Evolutionary conservation across 2,329 filamentous ascomycete species (phyloP).

Genomic region (Ophiostoma novo-ulmi): DNA sequence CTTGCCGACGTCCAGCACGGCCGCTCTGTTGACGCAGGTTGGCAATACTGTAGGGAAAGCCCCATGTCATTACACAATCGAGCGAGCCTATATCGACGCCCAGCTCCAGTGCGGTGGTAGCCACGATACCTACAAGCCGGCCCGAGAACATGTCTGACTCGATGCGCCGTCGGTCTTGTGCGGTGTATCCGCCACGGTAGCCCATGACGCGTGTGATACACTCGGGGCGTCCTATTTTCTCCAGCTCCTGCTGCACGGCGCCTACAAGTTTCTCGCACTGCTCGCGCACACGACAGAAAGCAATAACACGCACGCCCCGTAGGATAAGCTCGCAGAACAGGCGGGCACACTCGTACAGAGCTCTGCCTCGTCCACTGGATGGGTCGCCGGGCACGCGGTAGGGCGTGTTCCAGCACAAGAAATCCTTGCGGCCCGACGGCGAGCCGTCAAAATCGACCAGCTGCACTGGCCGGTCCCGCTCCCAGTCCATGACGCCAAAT

Average conservation of each 20-base stretch:
- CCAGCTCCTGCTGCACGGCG: constrained; percentile 73
- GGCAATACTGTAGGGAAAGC: constrained; percentile 92
- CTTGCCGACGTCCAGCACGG: constrained; percentile 79
- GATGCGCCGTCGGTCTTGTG: constrained; percentile 80
- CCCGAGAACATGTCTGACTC: constrained; percentile 97
- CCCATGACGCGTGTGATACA: constrained; percentile 81
- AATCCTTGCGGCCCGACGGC: constrained; percentile 87
- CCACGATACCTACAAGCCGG: constrained; percentile 85
- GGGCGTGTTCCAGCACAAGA: constrained; percentile 96
- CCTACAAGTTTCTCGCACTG: constrained; percentile 80
- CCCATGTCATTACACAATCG: constrained; percentile 88
- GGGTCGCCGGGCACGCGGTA: constrained; percentile 86
- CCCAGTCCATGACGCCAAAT: constrained; percentile 70
- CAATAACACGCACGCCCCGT: constrained; percentile 83
- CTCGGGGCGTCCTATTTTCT: constrained; percentile 65
- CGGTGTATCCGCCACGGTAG: constrained; percentile 90
- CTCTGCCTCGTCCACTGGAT: constrained; percentile 76
- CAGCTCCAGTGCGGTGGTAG: constrained; percentile 86
- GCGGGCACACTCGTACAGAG: constrained; percentile 77
- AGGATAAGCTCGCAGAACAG: constrained; percentile 87
- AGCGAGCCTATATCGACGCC: constrained; percentile 93
- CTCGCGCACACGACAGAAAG: constrained; percentile 83
- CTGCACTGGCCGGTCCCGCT: constrained; percentile 45
- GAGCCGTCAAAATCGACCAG: constrained; percentile 89
- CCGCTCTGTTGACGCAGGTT: constrained; percentile 94